Percentiles rank a stretch among this genome's conserved stretches.
These are phyloP conservation scores for Pseudogymnoascus sp. DNA, from an alignment of 2,329 filamentous ascomycete species.

Conservation along the genomic window DNA sequence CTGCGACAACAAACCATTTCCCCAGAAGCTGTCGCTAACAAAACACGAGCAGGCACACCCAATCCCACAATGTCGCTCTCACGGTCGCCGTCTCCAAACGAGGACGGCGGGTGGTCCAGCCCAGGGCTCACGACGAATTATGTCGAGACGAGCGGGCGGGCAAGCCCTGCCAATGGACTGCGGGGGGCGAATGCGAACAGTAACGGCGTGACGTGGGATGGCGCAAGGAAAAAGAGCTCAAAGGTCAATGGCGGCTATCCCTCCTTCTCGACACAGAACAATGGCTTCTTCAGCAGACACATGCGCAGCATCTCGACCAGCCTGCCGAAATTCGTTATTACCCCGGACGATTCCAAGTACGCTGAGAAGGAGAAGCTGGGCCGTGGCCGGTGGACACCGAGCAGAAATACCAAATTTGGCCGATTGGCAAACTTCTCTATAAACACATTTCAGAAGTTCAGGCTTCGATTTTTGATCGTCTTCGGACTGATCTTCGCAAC, in stretches of 20 bases:
- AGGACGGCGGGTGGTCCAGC: constrained; percentile 81
- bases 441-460: constrained; percentile 55
- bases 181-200: constrained; percentile 44
- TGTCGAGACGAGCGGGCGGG: constrained; percentile 50
- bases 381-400: constrained; percentile 47
- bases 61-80: constrained; percentile 68
- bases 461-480: constrained; percentile 51
- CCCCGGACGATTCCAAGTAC: constrained; percentile 40
- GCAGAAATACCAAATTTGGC: constrained; percentile 38
- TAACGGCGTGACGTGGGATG: constrained; percentile 66
- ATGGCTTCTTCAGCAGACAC: constrained; percentile 80
- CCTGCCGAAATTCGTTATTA: constrained; percentile 61
- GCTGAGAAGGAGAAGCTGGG: constrained; percentile 71
- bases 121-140: constrained; percentile 64
- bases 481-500: constrained; percentile 52
- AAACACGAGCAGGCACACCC: constrained; percentile 40
- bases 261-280: constrained; percentile 70
- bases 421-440: constrained; percentile 38
- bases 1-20: background rate
- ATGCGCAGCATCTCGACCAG: constrained; percentile 73
- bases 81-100: constrained; percentile 76
- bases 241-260: constrained; percentile 67
- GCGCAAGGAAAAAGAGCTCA: constrained; percentile 67
- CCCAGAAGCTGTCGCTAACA: constrained; percentile 3
- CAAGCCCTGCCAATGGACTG: constrained; percentile 49